phyloP scores from a whole-genome alignment of 2,329 filamentous ascomycete species.

The Peltaster fructicola region DNA sequence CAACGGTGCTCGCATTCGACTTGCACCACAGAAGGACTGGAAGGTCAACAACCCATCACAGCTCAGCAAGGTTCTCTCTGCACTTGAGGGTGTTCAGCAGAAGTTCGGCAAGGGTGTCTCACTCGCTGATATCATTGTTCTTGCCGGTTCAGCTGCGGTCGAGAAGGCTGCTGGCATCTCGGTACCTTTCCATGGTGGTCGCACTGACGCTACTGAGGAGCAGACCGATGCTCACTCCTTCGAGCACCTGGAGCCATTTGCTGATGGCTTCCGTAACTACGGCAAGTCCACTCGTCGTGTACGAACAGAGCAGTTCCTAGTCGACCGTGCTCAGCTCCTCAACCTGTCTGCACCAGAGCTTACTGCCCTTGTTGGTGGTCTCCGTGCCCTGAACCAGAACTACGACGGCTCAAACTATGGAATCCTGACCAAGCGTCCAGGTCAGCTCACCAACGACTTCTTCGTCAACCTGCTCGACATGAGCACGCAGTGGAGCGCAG shows the following conservation, averaged over 20 bases:
- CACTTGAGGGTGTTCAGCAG: conserved; percentile 47
- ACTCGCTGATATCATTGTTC: conserved; percentile 60
- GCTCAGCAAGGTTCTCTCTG: conserved; percentile 41
- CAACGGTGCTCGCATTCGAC: conserved; percentile 62
- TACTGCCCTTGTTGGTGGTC: conserved; percentile 52
- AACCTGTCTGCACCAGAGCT: conserved; percentile 54
- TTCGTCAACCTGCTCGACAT: conserved; percentile 63
- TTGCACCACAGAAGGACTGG: conserved; percentile 56
- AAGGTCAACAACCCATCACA: conserved; percentile 52
- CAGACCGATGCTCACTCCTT: conserved; percentile 52
- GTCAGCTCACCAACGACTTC: conserved; percentile 61
- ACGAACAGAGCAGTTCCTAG: conserved; percentile 48
- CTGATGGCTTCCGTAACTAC: conserved; percentile 71
- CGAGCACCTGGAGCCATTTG: conserved; percentile 45
- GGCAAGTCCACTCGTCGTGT: conserved; percentile 44
- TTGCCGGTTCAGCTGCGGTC: conserved; percentile 51
- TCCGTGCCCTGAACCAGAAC: conserved; percentile 53
- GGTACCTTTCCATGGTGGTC: conserved; percentile 58
- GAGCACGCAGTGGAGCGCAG: conserved; percentile 45
- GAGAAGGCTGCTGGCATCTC: conserved; percentile 50
- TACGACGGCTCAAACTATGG: conserved; percentile 50
- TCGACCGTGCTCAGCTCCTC: conserved; percentile 55
- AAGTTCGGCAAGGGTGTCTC: conserved; percentile 60
- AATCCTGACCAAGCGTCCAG: conserved; percentile 50
- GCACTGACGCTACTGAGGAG: conserved; percentile 52